Evolutionary conservation across 2,329 filamentous ascomycete species (phyloP).

Genomic region (Phaeosphaeria sp.): DNA sequence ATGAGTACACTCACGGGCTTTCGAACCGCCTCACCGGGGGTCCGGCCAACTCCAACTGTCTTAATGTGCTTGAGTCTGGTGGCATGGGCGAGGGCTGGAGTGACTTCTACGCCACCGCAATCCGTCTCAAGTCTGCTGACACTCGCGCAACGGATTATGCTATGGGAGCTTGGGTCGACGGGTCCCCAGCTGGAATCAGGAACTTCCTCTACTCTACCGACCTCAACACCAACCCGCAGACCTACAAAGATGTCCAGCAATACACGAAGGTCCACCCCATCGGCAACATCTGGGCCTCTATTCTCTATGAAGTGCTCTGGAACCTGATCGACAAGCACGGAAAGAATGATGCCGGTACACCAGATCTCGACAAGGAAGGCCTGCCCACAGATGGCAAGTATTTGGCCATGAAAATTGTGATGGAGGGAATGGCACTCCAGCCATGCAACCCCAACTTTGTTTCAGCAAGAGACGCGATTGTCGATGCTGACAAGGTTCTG

Average conservation of each 20-base stretch:
- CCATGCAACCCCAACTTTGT: slow-evolving; percentile 64
- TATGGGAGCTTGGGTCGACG: slow-evolving; percentile 60
- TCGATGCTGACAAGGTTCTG: slow-evolving; percentile 62
- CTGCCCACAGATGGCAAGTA: slow-evolving; percentile 62
- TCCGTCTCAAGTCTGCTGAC: slow-evolving; percentile 56
- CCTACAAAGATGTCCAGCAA: slow-evolving; percentile 55
- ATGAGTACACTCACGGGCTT: slow-evolving; percentile 55
- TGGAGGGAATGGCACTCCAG: slow-evolving; percentile 62
- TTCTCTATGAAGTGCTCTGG: slow-evolving; percentile 65
- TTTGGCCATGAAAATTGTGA: slow-evolving; percentile 60
- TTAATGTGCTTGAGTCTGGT: slow-evolving; percentile 56
- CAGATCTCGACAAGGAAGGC: slow-evolving; percentile 52
- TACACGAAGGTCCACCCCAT: slow-evolving; percentile 55
- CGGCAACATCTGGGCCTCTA: slow-evolving; percentile 61
- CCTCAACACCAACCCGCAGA: slow-evolving; percentile 58
- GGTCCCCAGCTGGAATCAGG: slow-evolving; percentile 56
- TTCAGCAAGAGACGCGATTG: slow-evolving; percentile 61
- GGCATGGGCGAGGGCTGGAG: slow-evolving; percentile 68
- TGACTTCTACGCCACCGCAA: slow-evolving; percentile 62
- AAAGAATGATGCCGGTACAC: slow-evolving; percentile 54
- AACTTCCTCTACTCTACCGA: slow-evolving; percentile 61
- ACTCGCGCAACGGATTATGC: slow-evolving; percentile 56
- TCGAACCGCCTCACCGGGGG: slow-evolving; percentile 67
- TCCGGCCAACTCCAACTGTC: slow-evolving; percentile 60
- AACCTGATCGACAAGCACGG: slow-evolving; percentile 65